Evolutionary conservation across 371 early-diverging fungal genomes (phyloP).

Genomic region (Apophysomyces ossiformis): DNA sequence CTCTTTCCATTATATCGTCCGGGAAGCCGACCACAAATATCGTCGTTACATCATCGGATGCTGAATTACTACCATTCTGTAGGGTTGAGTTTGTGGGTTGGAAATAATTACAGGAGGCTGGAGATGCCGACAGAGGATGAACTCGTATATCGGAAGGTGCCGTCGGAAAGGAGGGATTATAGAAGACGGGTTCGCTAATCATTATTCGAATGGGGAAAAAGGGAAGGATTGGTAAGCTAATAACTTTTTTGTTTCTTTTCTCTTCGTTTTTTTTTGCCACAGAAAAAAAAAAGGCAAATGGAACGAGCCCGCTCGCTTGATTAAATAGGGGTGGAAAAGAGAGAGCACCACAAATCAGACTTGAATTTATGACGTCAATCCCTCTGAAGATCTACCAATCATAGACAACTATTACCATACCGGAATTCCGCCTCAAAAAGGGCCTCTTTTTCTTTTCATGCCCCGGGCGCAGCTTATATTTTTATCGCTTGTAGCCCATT

Average conservation of each 20-base stretch:
- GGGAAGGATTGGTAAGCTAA: slow-evolving; percentile 1
- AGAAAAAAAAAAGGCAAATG: neutral
- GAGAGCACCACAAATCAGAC: too few species aligned
- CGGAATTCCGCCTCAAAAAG: neutral
- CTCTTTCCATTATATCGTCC: slow-evolving; percentile 94
- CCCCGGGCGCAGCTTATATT: neutral
- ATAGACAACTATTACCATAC: neutral
- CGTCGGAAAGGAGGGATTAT: slow-evolving; percentile 9
- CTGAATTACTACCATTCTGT: slow-evolving; percentile 1
- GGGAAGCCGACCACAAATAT: slow-evolving; percentile 98
- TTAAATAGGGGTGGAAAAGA: neutral
- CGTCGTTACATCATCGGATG: slow-evolving; percentile 77
- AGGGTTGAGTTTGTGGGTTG: neutral
- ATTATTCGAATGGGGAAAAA: slow-evolving; percentile 14
- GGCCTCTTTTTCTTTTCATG: neutral
- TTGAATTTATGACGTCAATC: slow-evolving; percentile 3
- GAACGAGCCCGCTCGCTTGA: neutral
- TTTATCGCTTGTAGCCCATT: neutral
- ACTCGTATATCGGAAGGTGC: slow-evolving; percentile 18
- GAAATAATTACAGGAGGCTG: slow-evolving; percentile 9
- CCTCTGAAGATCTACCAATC: neutral
- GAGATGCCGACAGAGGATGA: slow-evolving; percentile 15
- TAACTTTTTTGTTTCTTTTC: neutral
- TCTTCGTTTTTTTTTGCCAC: slow-evolving; percentile 8
- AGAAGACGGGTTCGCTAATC: slow-evolving; percentile 17